Percentiles rank a stretch among this genome's conserved stretches.
Evolutionary conservation across 1,284 basidiomycete species (phyloP).

Genomic region (Ceratobasidium papillatum): DNA sequence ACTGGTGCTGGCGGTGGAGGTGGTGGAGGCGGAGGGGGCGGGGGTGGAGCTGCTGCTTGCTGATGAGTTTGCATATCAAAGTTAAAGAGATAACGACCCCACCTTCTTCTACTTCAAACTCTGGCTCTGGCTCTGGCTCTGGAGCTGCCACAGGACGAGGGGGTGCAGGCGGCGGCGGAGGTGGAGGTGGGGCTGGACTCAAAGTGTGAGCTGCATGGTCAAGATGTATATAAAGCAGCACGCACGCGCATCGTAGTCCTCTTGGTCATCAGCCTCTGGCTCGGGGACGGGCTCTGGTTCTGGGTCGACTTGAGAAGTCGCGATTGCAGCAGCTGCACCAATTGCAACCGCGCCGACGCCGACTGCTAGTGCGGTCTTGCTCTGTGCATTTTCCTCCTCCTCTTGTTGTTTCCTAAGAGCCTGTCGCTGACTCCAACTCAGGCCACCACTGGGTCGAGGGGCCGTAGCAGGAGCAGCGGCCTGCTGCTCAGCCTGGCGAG

Average conservation of each 20-base stretch:
- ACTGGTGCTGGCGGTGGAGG: conserved; percentile 19
- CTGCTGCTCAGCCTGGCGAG: conserved; percentile 57
- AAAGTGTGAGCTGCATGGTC: not conserved
- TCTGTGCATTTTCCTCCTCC: conserved; percentile 80
- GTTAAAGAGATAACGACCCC: conserved; percentile 15
- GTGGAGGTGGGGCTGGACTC: conserved; percentile 48
- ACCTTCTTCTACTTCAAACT: conserved; percentile 47
- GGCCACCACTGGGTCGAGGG: conserved; percentile 47
- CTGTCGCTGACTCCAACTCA: conserved; percentile 92
- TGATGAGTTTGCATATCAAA: not conserved
- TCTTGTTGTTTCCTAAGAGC: conserved; percentile 84
- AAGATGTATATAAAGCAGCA: not conserved
- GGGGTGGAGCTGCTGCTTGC: not conserved
- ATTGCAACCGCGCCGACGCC: conserved; percentile 55
- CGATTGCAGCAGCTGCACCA: conserved; percentile 39
- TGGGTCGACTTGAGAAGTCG: conserved; percentile 43
- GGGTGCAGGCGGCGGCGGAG: conserved; percentile 48
- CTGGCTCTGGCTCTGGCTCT: conserved; percentile 50
- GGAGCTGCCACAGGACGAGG: conserved; percentile 48
- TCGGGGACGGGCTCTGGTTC: conserved; percentile 52
- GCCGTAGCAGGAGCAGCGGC: conserved; percentile 45
- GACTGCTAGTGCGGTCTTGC: conserved; percentile 61
- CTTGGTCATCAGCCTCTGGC: conserved; percentile 51
- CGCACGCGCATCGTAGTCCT: conserved; percentile 46
- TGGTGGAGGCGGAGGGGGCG: conserved; percentile 45